Percentiles rank a stretch among this genome's conserved stretches.
Conservation (phyloP, 768 basidiomycete genomes). For the Pleurotus eryngii region DNA sequence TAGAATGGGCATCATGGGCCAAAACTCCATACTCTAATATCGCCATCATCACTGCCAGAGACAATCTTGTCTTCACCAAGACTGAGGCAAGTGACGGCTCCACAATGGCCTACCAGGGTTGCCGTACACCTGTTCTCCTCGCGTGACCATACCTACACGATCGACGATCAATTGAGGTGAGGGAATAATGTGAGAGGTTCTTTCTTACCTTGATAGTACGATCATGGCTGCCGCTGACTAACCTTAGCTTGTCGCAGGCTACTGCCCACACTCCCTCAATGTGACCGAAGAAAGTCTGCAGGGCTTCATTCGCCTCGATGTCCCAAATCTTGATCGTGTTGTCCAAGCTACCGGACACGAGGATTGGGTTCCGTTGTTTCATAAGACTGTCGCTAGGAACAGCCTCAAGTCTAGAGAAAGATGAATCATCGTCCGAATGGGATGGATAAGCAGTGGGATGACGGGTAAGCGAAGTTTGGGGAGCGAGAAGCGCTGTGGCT, state of each 20-base stretch:
- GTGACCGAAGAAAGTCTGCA: constrained; percentile 90
- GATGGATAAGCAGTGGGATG: constrained; percentile 4
- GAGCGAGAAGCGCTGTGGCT: background rate
- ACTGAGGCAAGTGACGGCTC: constrained; percentile 87
- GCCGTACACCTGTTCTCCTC: constrained; percentile 85
- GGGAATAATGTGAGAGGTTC: constrained; percentile 2
- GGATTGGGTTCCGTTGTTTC: constrained; percentile 56
- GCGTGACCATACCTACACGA: constrained; percentile 81
- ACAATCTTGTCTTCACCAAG: constrained; percentile 95
- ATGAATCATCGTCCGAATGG: constrained; percentile 1
- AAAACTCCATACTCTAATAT: constrained; percentile 83
- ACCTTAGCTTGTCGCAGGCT: constrained; percentile 84
- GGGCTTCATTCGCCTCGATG: constrained; percentile 75
- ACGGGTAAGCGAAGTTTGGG: background rate
- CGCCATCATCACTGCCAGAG: constrained; percentile 93
- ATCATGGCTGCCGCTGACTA: constrained; percentile 94
- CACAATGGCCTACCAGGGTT: constrained; percentile 91
- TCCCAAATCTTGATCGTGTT: constrained; percentile 98
- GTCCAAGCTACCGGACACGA: constrained; percentile 89
- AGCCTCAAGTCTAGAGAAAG: background rate
- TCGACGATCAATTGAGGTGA: constrained; percentile 6
- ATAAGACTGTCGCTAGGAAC: background rate
- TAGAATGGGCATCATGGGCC: constrained; percentile 29
- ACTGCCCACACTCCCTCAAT: constrained; percentile 99
- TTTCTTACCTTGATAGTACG: constrained; percentile 87